These are phyloP conservation scores for Boletellus sp. DNA, from an alignment of 768 basidiomycete species.

Conservation along the genomic window DNA sequence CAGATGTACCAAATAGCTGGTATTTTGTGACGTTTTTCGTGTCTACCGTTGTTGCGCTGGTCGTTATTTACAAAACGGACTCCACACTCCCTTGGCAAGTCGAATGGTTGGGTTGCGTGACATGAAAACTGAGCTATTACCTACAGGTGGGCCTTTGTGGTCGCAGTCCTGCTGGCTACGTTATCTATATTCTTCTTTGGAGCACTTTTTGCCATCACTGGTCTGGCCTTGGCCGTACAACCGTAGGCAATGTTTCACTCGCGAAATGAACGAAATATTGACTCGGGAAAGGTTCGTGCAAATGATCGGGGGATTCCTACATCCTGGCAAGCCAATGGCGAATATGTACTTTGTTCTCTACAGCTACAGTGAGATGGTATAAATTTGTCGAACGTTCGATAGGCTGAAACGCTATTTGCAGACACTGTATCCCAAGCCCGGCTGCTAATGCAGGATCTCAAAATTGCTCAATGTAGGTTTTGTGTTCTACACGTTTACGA, in stretches of 20 bases:
- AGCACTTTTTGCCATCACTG: constrained; percentile 52
- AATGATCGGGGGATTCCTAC: constrained; percentile 37
- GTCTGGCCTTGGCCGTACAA: not conserved
- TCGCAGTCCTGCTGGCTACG: constrained; percentile 47
- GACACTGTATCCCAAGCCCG: constrained; percentile 48
- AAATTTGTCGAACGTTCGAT: not conserved
- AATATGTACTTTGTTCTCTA: constrained; percentile 44
- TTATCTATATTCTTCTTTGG: constrained; percentile 51
- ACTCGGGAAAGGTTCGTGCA: constrained; percentile 28
- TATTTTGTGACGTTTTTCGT: constrained; percentile 25
- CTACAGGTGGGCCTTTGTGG: constrained; percentile 42
- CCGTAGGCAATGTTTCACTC: too few relatives aligned
- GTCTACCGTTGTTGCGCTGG: constrained; percentile 48
- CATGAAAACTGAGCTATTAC: too few relatives aligned
- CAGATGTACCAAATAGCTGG: constrained; percentile 33
- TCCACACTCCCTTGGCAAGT: constrained; percentile 50
- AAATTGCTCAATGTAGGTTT: constrained; percentile 33
- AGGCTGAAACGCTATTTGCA: constrained; percentile 36
- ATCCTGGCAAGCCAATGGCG: constrained; percentile 38
- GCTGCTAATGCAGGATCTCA: constrained; percentile 54
- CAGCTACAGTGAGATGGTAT: constrained; percentile 38
- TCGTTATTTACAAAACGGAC: constrained; percentile 48
- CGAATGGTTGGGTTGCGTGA: too few relatives aligned
- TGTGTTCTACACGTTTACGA: not conserved
- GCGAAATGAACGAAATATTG: too few relatives aligned